Evolutionary conservation across 306 rosid species (phyloP).

Genomic region (Fragaria ananassa): DNA sequence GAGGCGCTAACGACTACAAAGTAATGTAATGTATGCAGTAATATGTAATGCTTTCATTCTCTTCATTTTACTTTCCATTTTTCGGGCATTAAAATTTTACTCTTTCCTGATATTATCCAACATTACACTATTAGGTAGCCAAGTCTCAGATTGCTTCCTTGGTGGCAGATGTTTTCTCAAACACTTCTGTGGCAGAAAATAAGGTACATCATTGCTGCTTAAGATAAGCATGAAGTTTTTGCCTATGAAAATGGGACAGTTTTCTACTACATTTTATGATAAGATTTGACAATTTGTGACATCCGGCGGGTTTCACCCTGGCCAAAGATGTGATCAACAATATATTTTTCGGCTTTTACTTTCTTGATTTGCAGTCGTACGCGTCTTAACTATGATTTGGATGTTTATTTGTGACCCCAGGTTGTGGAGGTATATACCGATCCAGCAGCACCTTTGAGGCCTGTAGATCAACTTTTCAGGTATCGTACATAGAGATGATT

Average conservation of each 20-base stretch:
- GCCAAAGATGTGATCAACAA: neutral
- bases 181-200: constrained; percentile 88
- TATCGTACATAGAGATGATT: constrained; percentile 36
- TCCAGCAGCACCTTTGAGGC: constrained; percentile 69
- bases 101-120: neutral
- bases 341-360: neutral
- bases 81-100: neutral
- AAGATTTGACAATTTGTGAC: neutral
- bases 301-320: neutral
- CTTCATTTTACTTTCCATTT: neutral
- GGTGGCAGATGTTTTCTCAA: constrained; percentile 85
- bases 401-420: constrained; percentile 31
- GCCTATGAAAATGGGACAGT: neutral
- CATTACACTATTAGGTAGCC: constrained; percentile 49
- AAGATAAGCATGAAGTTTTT: neutral
- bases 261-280: neutral
- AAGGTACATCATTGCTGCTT: constrained; percentile 44
- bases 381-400: neutral
- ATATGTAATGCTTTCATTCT: constrained; percentile 16
- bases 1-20: constrained; percentile 83
- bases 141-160: constrained; percentile 74
- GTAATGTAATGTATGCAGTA: constrained; percentile 99
- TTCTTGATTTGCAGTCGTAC: neutral
- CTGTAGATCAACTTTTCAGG: constrained; percentile 80
- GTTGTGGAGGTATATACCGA: constrained; percentile 71